Percentiles rank a stretch among this genome's conserved stretches.
These are phyloP conservation scores for Hemileccinum rubropunctum DNA, from an alignment of 768 basidiomycete species.

Conservation along the genomic window DNA sequence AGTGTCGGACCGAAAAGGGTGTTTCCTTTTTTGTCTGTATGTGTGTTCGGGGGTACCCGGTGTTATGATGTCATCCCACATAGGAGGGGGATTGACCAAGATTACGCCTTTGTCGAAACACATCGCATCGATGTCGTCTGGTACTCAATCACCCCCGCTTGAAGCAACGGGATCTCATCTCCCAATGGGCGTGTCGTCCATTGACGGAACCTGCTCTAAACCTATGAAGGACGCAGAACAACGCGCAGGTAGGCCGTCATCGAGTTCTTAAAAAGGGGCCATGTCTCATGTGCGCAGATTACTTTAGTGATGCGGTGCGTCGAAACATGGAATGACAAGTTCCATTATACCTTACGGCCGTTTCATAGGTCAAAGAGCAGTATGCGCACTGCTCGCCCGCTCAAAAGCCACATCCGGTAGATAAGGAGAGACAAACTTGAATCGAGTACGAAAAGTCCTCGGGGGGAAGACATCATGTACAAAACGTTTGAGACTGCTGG, in stretches of 20 bases:
- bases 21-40: too few relatives aligned
- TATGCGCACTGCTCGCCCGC: conserved; percentile 10
- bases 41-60: conserved; percentile 1
- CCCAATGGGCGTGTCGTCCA: conserved; percentile 49
- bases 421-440: conserved; percentile 6
- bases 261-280: not conserved
- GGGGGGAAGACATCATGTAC: conserved; percentile 1
- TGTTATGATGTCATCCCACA: conserved; percentile 25
- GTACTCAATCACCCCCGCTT: conserved; percentile 56
- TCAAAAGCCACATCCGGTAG: conserved; percentile 10
- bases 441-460: not conserved
- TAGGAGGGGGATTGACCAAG: not conserved
- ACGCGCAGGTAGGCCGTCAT: conserved; percentile 39
- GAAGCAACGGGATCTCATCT: conserved; percentile 45
- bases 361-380: conserved; percentile 21
- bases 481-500: not conserved
- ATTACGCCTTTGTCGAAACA: not conserved
- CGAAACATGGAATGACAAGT: not conserved
- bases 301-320: conserved; percentile 31
- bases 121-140: conserved; percentile 27
- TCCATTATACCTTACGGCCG: not conserved
- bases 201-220: conserved; percentile 35
- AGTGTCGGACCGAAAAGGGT: too few relatives aligned
- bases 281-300: conserved; percentile 13
- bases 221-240: conserved; percentile 42